phyloP scores from a whole-genome alignment of 345 rosid species.

The Moringa oleifera region DNA sequence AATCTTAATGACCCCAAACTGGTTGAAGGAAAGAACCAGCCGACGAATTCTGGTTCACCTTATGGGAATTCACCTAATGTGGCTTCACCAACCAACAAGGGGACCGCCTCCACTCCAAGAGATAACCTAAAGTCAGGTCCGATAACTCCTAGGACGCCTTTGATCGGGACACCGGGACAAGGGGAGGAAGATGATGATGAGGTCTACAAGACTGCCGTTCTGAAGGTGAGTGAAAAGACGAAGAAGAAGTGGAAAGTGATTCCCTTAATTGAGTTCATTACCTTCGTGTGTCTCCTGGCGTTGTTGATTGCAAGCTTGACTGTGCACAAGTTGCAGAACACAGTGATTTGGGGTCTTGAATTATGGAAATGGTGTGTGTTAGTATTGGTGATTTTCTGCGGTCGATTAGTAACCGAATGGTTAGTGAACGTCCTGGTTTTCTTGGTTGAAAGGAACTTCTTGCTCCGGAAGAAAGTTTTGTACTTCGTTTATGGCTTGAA shows the following conservation, averaged over 20 bases:
- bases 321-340: constrained; percentile 19
- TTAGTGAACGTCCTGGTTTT: constrained; percentile 40
- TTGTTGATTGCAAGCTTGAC: constrained; percentile 35
- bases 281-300: constrained; percentile 24
- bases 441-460: constrained; percentile 47
- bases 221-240: constrained; percentile 17
- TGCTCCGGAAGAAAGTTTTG: constrained; percentile 58
- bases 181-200: constrained; percentile 44
- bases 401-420: constrained; percentile 47
- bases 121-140: constrained; percentile 32
- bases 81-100: constrained; percentile 22
- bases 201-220: constrained; percentile 34
- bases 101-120: constrained; percentile 16
- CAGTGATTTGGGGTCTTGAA: constrained; percentile 33
- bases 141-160: constrained; percentile 47
- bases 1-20: constrained; percentile 22
- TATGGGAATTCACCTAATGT: constrained; percentile 25
- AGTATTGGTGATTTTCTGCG: constrained; percentile 40
- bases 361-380: constrained; percentile 60
- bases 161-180: constrained; percentile 24
- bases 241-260: constrained; percentile 29
- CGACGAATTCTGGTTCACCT: constrained; percentile 21
- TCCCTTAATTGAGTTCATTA: constrained; percentile 23
- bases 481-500: constrained; percentile 57
- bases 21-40: constrained; percentile 23